Percentiles rank a stretch among this genome's conserved stretches.
Conservation (phyloP, 257 asterid species). For the Solanum piurae region DNA sequence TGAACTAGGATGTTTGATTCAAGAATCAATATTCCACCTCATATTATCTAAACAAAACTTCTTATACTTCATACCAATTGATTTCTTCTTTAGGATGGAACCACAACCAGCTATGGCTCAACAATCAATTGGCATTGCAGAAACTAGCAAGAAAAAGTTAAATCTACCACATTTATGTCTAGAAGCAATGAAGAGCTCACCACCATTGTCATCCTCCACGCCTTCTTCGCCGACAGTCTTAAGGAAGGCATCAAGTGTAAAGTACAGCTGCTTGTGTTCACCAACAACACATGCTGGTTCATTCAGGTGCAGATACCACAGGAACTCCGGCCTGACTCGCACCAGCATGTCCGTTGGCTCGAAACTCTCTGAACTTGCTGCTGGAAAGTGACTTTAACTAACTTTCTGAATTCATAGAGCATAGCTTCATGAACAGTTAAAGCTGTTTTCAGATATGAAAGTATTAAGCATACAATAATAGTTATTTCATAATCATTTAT, state of each 20-base stretch:
- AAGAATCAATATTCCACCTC: not conserved
- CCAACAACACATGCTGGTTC: constrained; percentile 20
- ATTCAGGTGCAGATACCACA: constrained; percentile 17
- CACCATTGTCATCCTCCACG: constrained; percentile 14
- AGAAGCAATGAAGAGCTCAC: constrained; percentile 7
- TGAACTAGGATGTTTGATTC: not conserved
- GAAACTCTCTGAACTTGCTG: constrained; percentile 2
- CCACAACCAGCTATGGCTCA: not conserved
- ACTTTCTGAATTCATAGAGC: not conserved
- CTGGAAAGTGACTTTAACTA: not conserved
- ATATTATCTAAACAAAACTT: not conserved
- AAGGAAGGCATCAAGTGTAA: constrained; percentile 6
- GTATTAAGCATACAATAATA: not conserved
- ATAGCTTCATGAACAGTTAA: not conserved
- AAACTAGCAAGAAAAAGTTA: constrained; percentile 19
- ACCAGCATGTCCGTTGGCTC: constrained; percentile 5
- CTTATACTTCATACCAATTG: not conserved
- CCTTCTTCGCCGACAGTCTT: constrained; percentile 30
- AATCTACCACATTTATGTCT: constrained; percentile 14
- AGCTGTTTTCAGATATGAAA: not conserved
- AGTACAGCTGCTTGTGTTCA: constrained; percentile 32
- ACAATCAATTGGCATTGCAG: constrained; percentile 1
- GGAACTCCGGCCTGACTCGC: constrained; percentile 1
- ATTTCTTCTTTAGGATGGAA: not conserved
- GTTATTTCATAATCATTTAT: not conserved